These are phyloP conservation scores for sweet orange (Citrus sinensis) DNA, from an alignment of 345 rosid species.

Conservation along the genomic window DVS_A1.0 CM039165.1:30722501-30723000, in stretches of 20 bases:
- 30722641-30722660: background rate
- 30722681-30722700: too few species aligned
- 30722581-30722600: background rate
- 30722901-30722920: constrained; percentile 20
- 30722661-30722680: background rate
- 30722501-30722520: constrained; percentile 18
- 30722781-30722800: constrained; percentile 10
- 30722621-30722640: background rate
- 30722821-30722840: constrained; percentile 4
- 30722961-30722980: background rate
- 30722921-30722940: constrained; percentile 29
- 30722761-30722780: background rate
- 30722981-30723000: background rate
- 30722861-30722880: constrained; percentile 13
- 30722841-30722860: background rate
- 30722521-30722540: constrained; percentile 20
- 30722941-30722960: constrained; percentile 20
- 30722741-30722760: background rate
- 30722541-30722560: background rate
- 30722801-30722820: constrained; percentile 1
- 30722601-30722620: background rate
- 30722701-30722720: background rate
- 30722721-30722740: background rate
- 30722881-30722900: constrained; percentile 4
- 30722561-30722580: background rate